These are phyloP conservation scores for Patellaria atrata DNA, from an alignment of 495 filamentous ascomycete species.

Conservation along the genomic window DNA sequence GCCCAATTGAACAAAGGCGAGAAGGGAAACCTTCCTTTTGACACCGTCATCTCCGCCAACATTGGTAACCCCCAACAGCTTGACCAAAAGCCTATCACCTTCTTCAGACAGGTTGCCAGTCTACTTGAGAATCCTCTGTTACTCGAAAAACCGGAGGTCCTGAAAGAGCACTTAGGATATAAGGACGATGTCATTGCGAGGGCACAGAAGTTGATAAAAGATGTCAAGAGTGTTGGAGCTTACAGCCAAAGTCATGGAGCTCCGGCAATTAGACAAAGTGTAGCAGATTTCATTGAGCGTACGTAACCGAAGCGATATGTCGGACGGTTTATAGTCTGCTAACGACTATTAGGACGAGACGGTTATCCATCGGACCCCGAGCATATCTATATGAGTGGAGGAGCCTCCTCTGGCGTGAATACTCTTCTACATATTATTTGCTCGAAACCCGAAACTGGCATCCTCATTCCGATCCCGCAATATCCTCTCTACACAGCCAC, in stretches of 20 bases:
- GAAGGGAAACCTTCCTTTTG: constrained; percentile 62
- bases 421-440: constrained; percentile 86
- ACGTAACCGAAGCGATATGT: constrained; percentile 15
- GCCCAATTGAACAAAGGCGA: constrained; percentile 43
- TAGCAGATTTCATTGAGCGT: constrained; percentile 86
- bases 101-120: constrained; percentile 95
- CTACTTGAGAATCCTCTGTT: constrained; percentile 79
- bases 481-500: constrained; percentile 97
- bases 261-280: constrained; percentile 66
- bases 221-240: constrained; percentile 83
- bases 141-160: constrained; percentile 60
- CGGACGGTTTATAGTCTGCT: constrained; percentile 4
- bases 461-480: constrained; percentile 91
- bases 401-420: constrained; percentile 88
- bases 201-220: constrained; percentile 60
- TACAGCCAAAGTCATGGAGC: constrained; percentile 91
- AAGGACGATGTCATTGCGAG: constrained; percentile 77
- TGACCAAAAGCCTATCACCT: constrained; percentile 96
- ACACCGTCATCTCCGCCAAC: constrained; percentile 85
- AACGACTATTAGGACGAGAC: constrained; percentile 47
- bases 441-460: constrained; percentile 57
- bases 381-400: constrained; percentile 74
- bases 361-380: constrained; percentile 65
- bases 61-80: constrained; percentile 98
- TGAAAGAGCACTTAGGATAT: constrained; percentile 55